These are phyloP conservation scores for Rutstroemia sp. DNA, from an alignment of 2,329 filamentous ascomycete species.

Conservation along the genomic window DNA sequence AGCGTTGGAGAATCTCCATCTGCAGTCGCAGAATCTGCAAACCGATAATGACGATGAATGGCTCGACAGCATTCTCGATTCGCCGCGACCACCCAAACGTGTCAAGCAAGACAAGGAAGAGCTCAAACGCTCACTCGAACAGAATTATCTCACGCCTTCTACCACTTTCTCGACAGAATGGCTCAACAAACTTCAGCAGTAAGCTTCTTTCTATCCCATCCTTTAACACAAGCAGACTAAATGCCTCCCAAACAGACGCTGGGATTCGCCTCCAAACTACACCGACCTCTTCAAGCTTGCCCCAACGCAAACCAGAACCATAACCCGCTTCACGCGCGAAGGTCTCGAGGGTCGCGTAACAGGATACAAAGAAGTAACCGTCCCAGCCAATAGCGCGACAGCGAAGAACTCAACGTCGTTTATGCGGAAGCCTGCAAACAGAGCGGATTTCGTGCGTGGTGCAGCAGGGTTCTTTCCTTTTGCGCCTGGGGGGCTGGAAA, in stretches of 20 bases:
- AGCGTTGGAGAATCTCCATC: conserved; percentile 44
- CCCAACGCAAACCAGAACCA: conserved; percentile 87
- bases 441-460: conserved; percentile 86
- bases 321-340: conserved; percentile 85
- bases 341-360: conserved; percentile 89
- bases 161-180: conserved; percentile 74
- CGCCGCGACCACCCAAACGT: conserved; percentile 43
- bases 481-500: conserved; percentile 81
- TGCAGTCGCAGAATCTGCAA: conserved; percentile 28
- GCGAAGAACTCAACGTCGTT: conserved; percentile 94
- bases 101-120: conserved; percentile 46
- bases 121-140: conserved; percentile 64
- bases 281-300: conserved; percentile 80
- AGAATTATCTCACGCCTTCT: conserved; percentile 72
- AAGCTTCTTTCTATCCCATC: conserved; percentile 17
- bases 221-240: conserved; percentile 12
- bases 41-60: conserved; percentile 29
- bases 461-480: conserved; percentile 93
- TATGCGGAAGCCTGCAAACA: conserved; percentile 73
- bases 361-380: conserved; percentile 88
- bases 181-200: conserved; percentile 84
- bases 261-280: conserved; percentile 76
- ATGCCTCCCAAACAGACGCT: conserved; percentile 42
- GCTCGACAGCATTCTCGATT: conserved; percentile 54
- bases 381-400: conserved; percentile 80